Evolutionary conservation across 345 rosid species (phyloP).

Genomic region (Camelina sativa): DNA sequence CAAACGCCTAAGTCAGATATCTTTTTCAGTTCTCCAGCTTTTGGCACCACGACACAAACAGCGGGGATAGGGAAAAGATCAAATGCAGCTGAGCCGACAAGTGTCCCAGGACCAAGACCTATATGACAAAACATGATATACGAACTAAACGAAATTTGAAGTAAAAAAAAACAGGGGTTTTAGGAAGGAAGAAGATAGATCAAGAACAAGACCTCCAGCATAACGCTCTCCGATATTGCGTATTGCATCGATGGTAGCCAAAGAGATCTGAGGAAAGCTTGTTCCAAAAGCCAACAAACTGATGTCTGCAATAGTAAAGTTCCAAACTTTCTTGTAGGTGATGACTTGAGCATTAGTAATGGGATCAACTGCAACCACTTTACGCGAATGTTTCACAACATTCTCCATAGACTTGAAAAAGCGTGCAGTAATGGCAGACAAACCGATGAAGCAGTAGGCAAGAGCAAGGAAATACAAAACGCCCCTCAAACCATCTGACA

Average conservation of each 20-base stretch:
- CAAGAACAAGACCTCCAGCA: conserved; percentile 68
- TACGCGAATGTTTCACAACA: conserved; percentile 87
- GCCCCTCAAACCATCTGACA: conserved; percentile 56
- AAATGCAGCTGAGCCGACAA: conserved; percentile 98
- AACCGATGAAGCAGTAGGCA: conserved; percentile 88
- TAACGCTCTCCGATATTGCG: conserved; percentile 65
- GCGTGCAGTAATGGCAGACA: conserved; percentile 79
- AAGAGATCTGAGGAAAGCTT: conserved; percentile 93
- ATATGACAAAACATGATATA: conserved; percentile 17
- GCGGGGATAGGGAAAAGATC: conserved; percentile 98
- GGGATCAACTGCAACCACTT: conserved; percentile 71
- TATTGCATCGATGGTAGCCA: conserved; percentile 90
- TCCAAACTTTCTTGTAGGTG: conserved; percentile 83
- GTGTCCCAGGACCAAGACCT: conserved; percentile 99
- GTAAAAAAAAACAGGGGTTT: background rate
- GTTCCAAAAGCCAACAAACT: conserved; percentile 91
- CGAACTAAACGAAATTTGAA: background rate
- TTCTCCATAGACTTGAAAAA: conserved; percentile 94
- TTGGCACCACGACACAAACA: conserved; percentile 93
- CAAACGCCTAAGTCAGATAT: conserved; percentile 96
- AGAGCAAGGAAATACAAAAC: conserved; percentile 67
- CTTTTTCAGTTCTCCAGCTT: conserved; percentile 93
- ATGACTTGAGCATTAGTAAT: conserved; percentile 51
- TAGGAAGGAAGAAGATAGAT: background rate
- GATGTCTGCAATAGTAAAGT: conserved; percentile 86